Evolutionary conservation across 805 yeast genomes (phyloP), one percentile per base, ranked within the genome.

Genomic region (Lipomyces chichibuensis): DNA sequence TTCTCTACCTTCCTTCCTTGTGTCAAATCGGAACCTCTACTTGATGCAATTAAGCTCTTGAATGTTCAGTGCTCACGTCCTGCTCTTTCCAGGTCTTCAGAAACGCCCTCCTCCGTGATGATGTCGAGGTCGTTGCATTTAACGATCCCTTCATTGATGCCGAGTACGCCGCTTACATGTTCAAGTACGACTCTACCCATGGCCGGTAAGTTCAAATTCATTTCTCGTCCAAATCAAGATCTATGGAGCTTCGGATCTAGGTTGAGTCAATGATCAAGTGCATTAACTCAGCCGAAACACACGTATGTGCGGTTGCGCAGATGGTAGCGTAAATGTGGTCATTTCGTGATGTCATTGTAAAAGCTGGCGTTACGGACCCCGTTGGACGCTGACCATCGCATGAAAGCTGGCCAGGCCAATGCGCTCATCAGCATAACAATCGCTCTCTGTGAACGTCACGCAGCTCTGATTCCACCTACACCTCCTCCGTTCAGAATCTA

Each of bases 161-260:
- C 69, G 96, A 91, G 74, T 91, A 91, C 82, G 97, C 97, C 77
- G 90, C 97, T 72, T 91, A 91, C 87, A 87, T 91, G 92, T 91
- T 91, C 90, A 92, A 91, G 85, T 91, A 91, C 83, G 97, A 91
- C 82, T 90, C 97, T 69, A 91, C 96, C 73, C 97, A 91, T 84
- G 96, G 97, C 77, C 84, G 83, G 79, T 66, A 64, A 11, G 69
- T 64, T 29, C 23, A 13, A 13, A 46, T 13, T 29, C 23, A 56
- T 56, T 56, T 32, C 49, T 20, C 23, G 13, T 13, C 5, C 43
- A 37, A 35, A 14, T 35, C 14, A 35, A 35, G 11, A 14, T 35
- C 39, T 11, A 3, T 37, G 17, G 43, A 37, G 17, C 0, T 17
- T 37, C 17, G 43, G 13, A 13, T 37, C 43, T n/a, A 11, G 7